A percentile compares a stretch with the other conserved stretches of the same genome.
Conservation (phyloP, 345 rosid genomes). For the Brassica cretica region DNA sequence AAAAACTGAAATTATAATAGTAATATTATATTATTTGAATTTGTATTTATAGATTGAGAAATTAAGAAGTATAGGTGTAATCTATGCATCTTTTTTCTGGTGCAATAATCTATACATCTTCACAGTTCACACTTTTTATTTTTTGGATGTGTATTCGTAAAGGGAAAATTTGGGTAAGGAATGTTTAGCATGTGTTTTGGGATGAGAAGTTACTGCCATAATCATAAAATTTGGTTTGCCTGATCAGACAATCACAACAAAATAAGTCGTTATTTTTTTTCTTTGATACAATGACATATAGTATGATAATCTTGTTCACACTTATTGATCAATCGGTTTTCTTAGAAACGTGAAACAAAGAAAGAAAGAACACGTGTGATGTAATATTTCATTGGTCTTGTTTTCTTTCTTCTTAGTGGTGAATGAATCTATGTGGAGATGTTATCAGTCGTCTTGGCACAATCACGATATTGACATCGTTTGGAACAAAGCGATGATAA, state of each 20-base stretch:
- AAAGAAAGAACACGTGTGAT: conserved; percentile 1
- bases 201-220: conserved; percentile 15
- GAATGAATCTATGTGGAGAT: neutral
- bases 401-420: neutral
- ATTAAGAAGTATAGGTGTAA: neutral
- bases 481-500: neutral
- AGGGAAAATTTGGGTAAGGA: neutral
- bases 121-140: conserved; percentile 14
- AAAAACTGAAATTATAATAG: too few species aligned
- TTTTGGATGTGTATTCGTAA: conserved; percentile 29
- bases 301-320: neutral
- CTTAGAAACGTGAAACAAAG: neutral
- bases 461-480: conserved; percentile 16
- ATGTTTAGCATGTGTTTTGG: conserved; percentile 14
- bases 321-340: neutral
- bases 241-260: neutral
- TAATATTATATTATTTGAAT: neutral
- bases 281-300: neutral
- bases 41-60: neutral
- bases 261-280: neutral
- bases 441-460: neutral
- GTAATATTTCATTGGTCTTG: conserved; percentile 3
- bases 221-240: neutral
- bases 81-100: too few species aligned
- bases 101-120: too few species aligned